Evolutionary conservation across 345 rosid species (phyloP), one percentile per base, ranked within the genome.

Genomic region (Diplotaxis tenuifolia): DNA sequence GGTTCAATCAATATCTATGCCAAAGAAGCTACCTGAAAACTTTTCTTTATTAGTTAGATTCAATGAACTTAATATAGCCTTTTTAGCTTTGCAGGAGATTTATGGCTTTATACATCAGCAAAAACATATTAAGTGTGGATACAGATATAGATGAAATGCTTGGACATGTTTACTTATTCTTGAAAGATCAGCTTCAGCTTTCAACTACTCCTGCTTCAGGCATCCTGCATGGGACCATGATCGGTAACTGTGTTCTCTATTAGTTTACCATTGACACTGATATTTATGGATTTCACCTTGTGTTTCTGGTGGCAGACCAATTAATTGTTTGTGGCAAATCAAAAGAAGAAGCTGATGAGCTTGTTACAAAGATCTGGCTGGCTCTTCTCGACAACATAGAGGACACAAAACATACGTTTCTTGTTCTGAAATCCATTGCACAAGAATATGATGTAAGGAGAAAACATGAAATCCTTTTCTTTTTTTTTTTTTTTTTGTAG

Each of bases 131-230:
- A 82, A 70, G 80, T 16, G 72, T 86, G 58, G 87, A 85, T 52
- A 76, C 86, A 16, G 87, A 87, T 72, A 71, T 85, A 68, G 83
- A 86, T 60, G 96, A 93, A 85, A 85, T 93, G 74, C 84, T 86
- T n/a, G 98, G 97, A 45, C 97, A 89, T 60, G 62, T 88, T 14
- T 93, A 86, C 79, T 80, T 89, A 76, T 93, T 88, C 82, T 78
- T 93, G 80, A 89, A 85, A 81, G 98, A 93, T 70, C 96, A 89
- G 75, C 98, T 93, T 78, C 87, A 83, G 70, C 84, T 82, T 78
- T 80, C 87, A 54, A 73, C 82, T 25, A 62, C 87, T 7, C 78
- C 85, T 74, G 76, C 93, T 73, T 86, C 93, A 31, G 89, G 87
- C 29, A 63, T 93, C 54, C 78, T 93, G 49, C 96, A 89, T 27